Conservation (phyloP, 2,329 filamentous ascomycete genomes). For the Fusarium sp. region DNA sequence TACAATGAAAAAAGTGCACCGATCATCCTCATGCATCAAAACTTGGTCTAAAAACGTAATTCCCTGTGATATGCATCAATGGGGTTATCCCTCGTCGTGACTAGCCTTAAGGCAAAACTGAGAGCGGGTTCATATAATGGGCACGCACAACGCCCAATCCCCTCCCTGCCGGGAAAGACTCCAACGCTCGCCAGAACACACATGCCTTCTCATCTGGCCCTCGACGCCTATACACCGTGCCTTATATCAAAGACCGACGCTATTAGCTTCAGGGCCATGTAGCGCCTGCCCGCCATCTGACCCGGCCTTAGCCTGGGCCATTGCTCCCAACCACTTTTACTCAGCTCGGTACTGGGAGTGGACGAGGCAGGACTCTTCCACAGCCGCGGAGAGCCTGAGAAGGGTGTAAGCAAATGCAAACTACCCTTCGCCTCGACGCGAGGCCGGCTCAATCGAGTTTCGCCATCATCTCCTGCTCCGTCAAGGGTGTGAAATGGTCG, state of each 20-base stretch:
- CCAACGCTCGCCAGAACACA: constrained; percentile 44
- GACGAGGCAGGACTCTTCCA: constrained; percentile 43
- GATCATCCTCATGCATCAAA: constrained; percentile 60
- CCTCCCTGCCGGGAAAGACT: constrained; percentile 42
- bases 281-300: constrained; percentile 41
- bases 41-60: constrained; percentile 57
- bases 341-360: constrained; percentile 44
- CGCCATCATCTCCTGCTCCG: constrained; percentile 97
- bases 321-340: constrained; percentile 41
- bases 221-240: constrained; percentile 32
- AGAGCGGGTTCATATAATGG: constrained; percentile 40
- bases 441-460: constrained; percentile 80
- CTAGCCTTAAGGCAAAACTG: constrained; percentile 40
- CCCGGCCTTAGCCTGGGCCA: constrained; percentile 42
- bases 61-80: constrained; percentile 49
- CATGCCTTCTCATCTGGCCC: constrained; percentile 40
- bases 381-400: constrained; percentile 43
- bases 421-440: constrained; percentile 43
- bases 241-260: constrained; percentile 37
- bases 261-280: constrained; percentile 43
- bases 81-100: constrained; percentile 42
- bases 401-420: constrained; percentile 44
- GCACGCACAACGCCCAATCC: constrained; percentile 42
- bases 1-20: constrained; percentile 51
- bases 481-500: constrained; percentile 89